Conservation (phyloP, 2,329 filamentous ascomycete genomes). For the Cercospora sp. region DNA sequence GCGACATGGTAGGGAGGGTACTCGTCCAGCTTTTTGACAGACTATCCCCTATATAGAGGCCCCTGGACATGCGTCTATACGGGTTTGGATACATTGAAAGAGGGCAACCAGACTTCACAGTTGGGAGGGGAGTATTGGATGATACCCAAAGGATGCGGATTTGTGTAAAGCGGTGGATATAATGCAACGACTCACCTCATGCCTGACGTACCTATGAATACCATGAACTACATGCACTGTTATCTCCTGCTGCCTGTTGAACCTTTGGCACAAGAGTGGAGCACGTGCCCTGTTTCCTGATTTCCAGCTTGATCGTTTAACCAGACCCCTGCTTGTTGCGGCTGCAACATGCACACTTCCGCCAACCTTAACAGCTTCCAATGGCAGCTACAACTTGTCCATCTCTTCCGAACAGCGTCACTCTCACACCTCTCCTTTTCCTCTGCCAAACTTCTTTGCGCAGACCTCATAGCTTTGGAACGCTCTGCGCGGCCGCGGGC, state of each 20-base stretch:
- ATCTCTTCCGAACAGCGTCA: neutral
- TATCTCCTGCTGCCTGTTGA: neutral
- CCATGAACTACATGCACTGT: neutral
- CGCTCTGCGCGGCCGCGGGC: neutral
- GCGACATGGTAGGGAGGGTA: slow-evolving; percentile 41
- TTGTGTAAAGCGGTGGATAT: neutral
- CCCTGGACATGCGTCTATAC: neutral
- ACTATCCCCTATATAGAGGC: slow-evolving; percentile 19
- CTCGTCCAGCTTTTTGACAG: slow-evolving; percentile 37
- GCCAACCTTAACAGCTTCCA: neutral
- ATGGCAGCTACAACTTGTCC: neutral
- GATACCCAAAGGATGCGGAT: slow-evolving; percentile 5
- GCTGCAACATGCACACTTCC: neutral
- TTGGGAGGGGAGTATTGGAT: neutral
- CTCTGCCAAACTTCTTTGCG: neutral
- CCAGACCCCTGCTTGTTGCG: neutral
- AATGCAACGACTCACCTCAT: neutral
- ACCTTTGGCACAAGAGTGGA: neutral
- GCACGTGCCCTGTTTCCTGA: neutral
- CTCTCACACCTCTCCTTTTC: neutral
- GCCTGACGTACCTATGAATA: neutral
- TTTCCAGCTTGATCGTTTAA: neutral
- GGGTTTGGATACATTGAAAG: neutral
- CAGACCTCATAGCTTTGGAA: neutral
- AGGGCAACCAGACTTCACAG: neutral